These are phyloP conservation scores for Dianthus caryophyllus DNA, from an alignment of 148 eudicot species.

Conservation along the genomic window DNA sequence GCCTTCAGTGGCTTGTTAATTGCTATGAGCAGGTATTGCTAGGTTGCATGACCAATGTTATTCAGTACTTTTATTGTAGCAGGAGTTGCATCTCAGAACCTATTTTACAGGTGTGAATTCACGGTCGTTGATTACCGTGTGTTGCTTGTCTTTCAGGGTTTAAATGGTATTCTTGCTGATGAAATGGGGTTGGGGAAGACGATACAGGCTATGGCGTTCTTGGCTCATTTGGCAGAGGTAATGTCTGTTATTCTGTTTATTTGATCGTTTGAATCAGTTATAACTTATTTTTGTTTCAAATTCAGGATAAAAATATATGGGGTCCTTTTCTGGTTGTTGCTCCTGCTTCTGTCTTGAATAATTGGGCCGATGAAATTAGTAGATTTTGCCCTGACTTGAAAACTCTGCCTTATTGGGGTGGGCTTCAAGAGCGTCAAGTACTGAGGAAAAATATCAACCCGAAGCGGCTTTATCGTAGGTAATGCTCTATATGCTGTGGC, in stretches of 20 bases:
- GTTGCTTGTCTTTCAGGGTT: constrained; percentile 50
- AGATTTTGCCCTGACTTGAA: constrained; percentile 96
- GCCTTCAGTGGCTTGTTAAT: constrained; percentile 98
- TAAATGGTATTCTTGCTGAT: constrained; percentile 98
- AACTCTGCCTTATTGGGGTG: constrained; percentile 98
- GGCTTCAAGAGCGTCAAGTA: constrained; percentile 78
- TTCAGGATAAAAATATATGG: constrained; percentile 96
- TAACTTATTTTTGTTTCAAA: constrained; percentile 24
- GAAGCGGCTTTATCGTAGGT: constrained; percentile 97
- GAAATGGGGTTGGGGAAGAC: constrained; percentile 99
- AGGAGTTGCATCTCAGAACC: constrained; percentile 3
- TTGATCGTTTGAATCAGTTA: not conserved
- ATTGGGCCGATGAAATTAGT: constrained; percentile 98
- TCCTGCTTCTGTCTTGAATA: constrained; percentile 96
- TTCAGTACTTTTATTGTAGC: not conserved
- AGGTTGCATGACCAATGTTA: not conserved
- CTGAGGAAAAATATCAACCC: constrained; percentile 91
- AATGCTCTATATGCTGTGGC: constrained; percentile 19
- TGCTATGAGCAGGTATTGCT: constrained; percentile 91
- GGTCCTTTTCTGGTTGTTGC: constrained; percentile 98
- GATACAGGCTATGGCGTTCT: constrained; percentile 97
- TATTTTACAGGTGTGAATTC: constrained; percentile 9
- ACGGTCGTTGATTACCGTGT: constrained; percentile 5
- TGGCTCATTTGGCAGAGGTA: constrained; percentile 99
- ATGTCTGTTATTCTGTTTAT: constrained; percentile 3